A percentile compares a stretch with the other conserved stretches of the same genome.
These are phyloP conservation scores for Boletus hoseneyae DNA, from an alignment of 1,284 basidiomycete genomes.

Conservation along the genomic window DNA sequence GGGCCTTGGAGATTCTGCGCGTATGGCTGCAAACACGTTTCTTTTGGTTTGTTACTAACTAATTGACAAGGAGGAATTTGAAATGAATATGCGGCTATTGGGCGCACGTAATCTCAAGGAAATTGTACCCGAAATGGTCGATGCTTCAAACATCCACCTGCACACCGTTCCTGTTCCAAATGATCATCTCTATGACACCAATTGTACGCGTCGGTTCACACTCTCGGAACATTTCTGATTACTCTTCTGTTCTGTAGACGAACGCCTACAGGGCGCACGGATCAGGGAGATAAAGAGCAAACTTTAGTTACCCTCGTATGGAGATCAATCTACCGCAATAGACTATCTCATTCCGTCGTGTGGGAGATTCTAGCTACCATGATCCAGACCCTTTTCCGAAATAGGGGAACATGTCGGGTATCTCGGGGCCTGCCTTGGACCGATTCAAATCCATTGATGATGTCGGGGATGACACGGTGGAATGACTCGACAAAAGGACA, in stretches of 20 bases:
- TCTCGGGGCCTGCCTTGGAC: not conserved
- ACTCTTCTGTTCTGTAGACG: conserved; percentile 39
- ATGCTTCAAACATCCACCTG: conserved; percentile 64
- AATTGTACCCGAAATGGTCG: conserved; percentile 85
- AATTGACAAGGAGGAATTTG: conserved; percentile 77
- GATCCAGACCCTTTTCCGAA: not conserved
- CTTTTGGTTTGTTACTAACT: conserved; percentile 8
- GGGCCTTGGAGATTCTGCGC: conserved; percentile 73
- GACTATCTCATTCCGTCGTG: too few relatives aligned
- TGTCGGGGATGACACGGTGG: too few relatives aligned
- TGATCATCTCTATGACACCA: conserved; percentile 71
- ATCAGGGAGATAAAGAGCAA: conserved; percentile 50
- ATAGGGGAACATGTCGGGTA: not conserved
- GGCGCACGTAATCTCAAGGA: conserved; percentile 80
- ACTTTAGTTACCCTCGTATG: conserved; percentile 34
- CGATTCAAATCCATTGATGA: too few relatives aligned
- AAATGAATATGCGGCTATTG: conserved; percentile 89
- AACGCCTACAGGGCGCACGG: conserved; percentile 48
- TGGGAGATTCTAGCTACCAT: not conserved
- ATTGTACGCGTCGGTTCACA: conserved; percentile 55
- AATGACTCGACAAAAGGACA: too few relatives aligned
- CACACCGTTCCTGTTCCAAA: conserved; percentile 64
- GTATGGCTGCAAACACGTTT: conserved; percentile 40
- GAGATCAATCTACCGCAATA: not conserved
- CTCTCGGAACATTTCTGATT: not conserved